Conservation (phyloP, 768 basidiomycete species). For the Amanita rimosa region DNA sequence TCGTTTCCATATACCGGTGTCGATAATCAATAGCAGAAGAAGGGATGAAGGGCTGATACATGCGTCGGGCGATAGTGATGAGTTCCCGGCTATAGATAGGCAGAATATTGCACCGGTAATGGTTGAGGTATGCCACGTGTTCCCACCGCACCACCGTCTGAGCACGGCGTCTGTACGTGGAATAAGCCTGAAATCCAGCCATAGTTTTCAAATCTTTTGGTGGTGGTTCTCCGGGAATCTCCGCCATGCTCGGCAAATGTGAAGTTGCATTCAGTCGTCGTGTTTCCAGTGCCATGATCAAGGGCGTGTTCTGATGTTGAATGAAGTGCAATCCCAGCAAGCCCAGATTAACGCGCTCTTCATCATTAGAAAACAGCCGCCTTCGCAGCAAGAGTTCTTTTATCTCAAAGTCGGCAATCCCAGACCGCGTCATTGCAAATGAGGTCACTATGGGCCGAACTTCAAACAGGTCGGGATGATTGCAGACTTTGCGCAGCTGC, state of each 20-base stretch:
- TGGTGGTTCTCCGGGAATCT: slow-evolving; percentile 52
- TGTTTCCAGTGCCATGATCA: slow-evolving; percentile 42
- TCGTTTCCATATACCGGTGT: slow-evolving; percentile 29
- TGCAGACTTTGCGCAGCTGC: slow-evolving; percentile 96
- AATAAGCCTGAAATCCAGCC: slow-evolving; percentile 52
- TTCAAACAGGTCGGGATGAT: slow-evolving; percentile 89
- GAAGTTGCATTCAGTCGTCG: slow-evolving; percentile 48
- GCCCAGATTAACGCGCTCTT: slow-evolving; percentile 49
- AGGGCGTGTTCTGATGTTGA: slow-evolving; percentile 38
- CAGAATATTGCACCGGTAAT: slow-evolving; percentile 44
- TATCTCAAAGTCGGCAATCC: slow-evolving; percentile 71
- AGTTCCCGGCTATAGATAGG: slow-evolving; percentile 39
- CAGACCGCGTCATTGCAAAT: slow-evolving; percentile 66
- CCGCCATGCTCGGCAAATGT: slow-evolving; percentile 38
- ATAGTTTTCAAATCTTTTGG: slow-evolving; percentile 68
- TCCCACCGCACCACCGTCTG: slow-evolving; percentile 50
- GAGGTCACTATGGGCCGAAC: slow-evolving; percentile 75
- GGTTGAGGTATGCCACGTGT: slow-evolving; percentile 66
- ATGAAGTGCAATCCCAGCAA: slow-evolving; percentile 57
- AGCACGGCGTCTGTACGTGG: slow-evolving; percentile 35
- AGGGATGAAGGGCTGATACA: slow-evolving; percentile 42
- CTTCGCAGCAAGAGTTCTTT: slow-evolving; percentile 82
- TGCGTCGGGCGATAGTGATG: slow-evolving; percentile 24
- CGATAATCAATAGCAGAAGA: slow-evolving; percentile 28
- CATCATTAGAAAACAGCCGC: slow-evolving; percentile 42